phyloP scores from a whole-genome alignment of 2,329 filamentous ascomycete genomes.

The Shiraia sp. region DNA sequence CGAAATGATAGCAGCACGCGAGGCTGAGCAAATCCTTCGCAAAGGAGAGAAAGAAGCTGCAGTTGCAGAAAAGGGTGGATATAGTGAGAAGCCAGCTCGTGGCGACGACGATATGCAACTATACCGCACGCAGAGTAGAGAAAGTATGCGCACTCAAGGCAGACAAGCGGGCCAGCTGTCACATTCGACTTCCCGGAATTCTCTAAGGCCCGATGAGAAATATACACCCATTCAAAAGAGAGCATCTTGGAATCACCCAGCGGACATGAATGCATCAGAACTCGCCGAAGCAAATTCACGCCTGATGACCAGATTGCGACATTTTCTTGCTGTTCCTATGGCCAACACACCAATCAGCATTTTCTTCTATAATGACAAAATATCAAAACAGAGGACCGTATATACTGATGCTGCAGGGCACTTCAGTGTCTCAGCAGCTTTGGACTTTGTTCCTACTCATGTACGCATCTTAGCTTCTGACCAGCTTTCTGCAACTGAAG shows the following conservation, averaged over 20 bases:
- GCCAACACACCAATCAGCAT: conserved; percentile 79
- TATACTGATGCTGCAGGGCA: conserved; percentile 88
- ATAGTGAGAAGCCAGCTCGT: conserved; percentile 66
- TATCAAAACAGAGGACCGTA: conserved; percentile 82
- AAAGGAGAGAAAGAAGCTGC: conserved; percentile 73
- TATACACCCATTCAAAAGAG: conserved; percentile 52
- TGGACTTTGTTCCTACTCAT: conserved; percentile 90
- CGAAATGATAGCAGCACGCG: conserved; percentile 69
- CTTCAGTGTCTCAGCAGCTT: conserved; percentile 76
- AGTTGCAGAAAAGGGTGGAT: conserved; percentile 70
- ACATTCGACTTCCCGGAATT: conserved; percentile 30
- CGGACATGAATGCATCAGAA: conserved; percentile 75
- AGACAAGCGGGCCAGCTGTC: conserved; percentile 26
- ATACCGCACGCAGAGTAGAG: conserved; percentile 42
- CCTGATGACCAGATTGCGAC: conserved; percentile 82
- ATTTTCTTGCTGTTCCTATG: conserved; percentile 86
- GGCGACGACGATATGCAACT: conserved; percentile 49
- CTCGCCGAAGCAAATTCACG: conserved; percentile 80
- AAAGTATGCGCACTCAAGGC: conserved; percentile 24
- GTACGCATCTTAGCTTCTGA: conserved; percentile 86
- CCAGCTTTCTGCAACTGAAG: conserved; percentile 77
- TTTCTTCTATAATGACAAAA: conserved; percentile 89
- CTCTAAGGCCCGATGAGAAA: conserved; percentile 29
- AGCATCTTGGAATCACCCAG: conserved; percentile 54
- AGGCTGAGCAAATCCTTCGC: conserved; percentile 76